phyloP scores from a whole-genome alignment of 495 filamentous ascomycete species.

The Bombardia bombarda region DNA sequence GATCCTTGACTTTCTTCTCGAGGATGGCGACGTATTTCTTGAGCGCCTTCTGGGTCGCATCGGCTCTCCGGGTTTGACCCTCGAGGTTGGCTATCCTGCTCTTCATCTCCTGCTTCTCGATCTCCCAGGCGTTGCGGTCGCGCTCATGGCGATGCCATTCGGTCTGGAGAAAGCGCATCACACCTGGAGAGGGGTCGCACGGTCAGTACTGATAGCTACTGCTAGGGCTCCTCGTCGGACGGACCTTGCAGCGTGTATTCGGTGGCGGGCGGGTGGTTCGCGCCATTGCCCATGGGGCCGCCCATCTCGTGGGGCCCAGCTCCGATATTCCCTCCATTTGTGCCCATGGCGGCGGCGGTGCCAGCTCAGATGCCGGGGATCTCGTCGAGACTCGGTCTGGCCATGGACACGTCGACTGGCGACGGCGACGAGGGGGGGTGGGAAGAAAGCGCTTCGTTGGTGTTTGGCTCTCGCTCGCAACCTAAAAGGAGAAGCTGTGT shows the following conservation, averaged over 20 bases:
- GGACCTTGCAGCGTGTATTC: constrained; percentile 96
- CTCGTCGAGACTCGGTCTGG: constrained; percentile 1
- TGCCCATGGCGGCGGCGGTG: constrained; percentile 55
- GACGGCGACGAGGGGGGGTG: constrained; percentile 1
- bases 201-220: constrained; percentile 6
- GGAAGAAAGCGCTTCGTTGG: background rate
- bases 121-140: constrained; percentile 97
- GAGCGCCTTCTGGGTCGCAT: constrained; percentile 77
- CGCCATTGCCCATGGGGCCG: constrained; percentile 33
- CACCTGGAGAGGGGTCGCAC: constrained; percentile 47
- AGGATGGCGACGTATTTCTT: constrained; percentile 86
- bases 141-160: constrained; percentile 99
- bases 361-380: constrained; percentile 45
- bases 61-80: constrained; percentile 75
- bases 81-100: constrained; percentile 93
- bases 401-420: constrained; percentile 17
- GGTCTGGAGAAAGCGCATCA: constrained; percentile 98
- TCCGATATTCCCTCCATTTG: constrained; percentile 52
- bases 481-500: background rate
- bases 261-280: constrained; percentile 69
- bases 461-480: background rate
- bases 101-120: constrained; percentile 98
- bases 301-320: constrained; percentile 38
- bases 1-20: constrained; percentile 79
- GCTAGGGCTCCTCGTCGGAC: constrained; percentile 9